Base-by-base conservation (phyloP, 1,284 basidiomycete species). In the Puccinia brachypodii region DNA sequence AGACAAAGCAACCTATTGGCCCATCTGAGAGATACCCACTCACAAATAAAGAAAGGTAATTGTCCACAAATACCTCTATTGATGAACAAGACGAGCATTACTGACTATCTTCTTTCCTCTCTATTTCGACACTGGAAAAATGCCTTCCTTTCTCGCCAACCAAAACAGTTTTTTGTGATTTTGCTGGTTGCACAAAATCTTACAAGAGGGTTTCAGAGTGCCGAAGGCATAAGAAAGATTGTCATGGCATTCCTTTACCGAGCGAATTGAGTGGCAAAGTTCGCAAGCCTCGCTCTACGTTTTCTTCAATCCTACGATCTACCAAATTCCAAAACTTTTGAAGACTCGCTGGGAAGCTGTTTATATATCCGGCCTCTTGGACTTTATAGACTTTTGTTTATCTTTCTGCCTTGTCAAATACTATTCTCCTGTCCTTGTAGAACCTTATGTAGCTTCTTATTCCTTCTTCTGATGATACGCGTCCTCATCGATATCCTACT, bases 1-100 rank as follows among this genome's bases (percentile, higher is more conserved):
- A 58, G 80, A 3, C 80, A 81, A n/a, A 75, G 72, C 38, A 81
- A 81, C 33, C 64, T 81, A 7, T 47, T 75, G 38, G 80, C 80
- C 38, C 80, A 81, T 76, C 58, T 81, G 25, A 47, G 80, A 53
- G 80, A 81, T 68, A 81, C 80, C 38, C 80, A 81, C 44, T 81
- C 80, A 40, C 64, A 68, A 19, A 33, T 66, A 8, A 81, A 81
- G 28, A 75, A 76, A 68, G 72, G 80, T 81, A 36, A 19, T n/a
- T n/a, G 2, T 47, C n/a, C 36, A 58, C n/a, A 25, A 40, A 9
- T 38, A 25, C 58, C 22, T 58, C 22, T 40, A 3, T 74, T 58
- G 33, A 40, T 60, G 6, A 74, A 50, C 9, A n/a, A 53, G 16
- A 62, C 6, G n/a, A 7, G 28, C 33, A 11, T 7, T 72, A 28